These are phyloP conservation scores for Trametopsis cervina DNA, from an alignment of 768 basidiomycete species.

Conservation along the genomic window DNA sequence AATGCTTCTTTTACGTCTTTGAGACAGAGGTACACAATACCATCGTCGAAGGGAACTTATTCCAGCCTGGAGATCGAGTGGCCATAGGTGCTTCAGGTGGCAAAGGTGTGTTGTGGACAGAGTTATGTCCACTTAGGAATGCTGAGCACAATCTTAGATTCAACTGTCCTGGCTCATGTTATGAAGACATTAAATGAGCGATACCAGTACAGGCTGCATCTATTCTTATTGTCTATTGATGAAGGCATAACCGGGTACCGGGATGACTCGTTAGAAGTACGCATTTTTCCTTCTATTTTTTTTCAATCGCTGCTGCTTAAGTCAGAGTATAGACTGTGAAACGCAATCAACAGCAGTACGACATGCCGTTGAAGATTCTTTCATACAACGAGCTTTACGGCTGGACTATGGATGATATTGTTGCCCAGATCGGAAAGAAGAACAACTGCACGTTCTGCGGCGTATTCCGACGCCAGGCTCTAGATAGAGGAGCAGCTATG, in stretches of 20 bases:
- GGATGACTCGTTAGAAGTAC: constrained; percentile 92
- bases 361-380: constrained; percentile 91
- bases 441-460: constrained; percentile 99
- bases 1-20: constrained; percentile 95
- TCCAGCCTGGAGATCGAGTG: constrained; percentile 84
- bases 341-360: constrained; percentile 92
- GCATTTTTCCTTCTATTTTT: constrained; percentile 5
- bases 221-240: constrained; percentile 93
- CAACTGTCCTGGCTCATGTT: constrained; percentile 94
- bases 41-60: constrained; percentile 75
- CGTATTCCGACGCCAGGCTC: constrained; percentile 92
- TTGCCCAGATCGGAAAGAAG: constrained; percentile 90
- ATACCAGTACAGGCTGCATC: constrained; percentile 85
- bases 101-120: constrained; percentile 57
- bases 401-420: constrained; percentile 98
- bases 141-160: constrained; percentile 50
- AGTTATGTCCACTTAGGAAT: background rate
- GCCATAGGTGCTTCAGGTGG: constrained; percentile 98
- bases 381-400: constrained; percentile 96
- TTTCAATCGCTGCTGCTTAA: constrained; percentile 1
- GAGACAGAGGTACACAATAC: constrained; percentile 99
- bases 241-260: constrained; percentile 98
- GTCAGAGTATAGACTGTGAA: constrained; percentile 98
- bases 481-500: constrained; percentile 88
- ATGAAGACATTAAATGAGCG: constrained; percentile 95